A percentile compares a stretch with the other conserved stretches of the same genome.
Evolutionary conservation across 2,329 filamentous ascomycete genomes (phyloP).

Genomic region (Domatiomyces catenatus): DNA sequence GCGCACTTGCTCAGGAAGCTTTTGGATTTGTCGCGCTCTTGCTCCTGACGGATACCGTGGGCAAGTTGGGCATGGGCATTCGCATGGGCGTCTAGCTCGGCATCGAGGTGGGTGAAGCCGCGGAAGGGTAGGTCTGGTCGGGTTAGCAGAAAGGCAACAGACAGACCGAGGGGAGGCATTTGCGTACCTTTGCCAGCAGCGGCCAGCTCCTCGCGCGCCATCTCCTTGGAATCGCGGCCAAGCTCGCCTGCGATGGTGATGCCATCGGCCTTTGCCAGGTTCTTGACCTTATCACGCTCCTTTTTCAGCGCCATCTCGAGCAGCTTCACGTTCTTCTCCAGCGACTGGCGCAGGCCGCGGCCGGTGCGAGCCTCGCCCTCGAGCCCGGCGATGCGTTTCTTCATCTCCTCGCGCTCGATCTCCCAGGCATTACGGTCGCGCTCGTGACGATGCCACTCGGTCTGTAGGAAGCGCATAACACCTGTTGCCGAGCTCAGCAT

Average conservation of each 20-base stretch:
- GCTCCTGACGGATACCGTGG: slow-evolving; percentile 40
- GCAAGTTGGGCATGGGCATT: slow-evolving; percentile 28
- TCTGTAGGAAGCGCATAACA: slow-evolving; percentile 98
- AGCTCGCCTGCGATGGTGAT: slow-evolving; percentile 24
- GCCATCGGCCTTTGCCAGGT: slow-evolving; percentile 35
- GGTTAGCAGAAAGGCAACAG: slow-evolving; percentile 2
- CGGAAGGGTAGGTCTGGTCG: slow-evolving; percentile 9
- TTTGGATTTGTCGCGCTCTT: slow-evolving; percentile 46
- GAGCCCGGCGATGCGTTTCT: slow-evolving; percentile 83
- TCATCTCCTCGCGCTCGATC: slow-evolving; percentile 98
- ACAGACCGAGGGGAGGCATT: background rate
- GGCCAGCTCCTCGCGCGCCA: slow-evolving; percentile 31
- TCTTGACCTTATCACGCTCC: slow-evolving; percentile 56
- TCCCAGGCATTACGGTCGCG: slow-evolving; percentile 97
- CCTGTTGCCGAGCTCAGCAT: slow-evolving; percentile 36
- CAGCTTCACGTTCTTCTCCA: slow-evolving; percentile 81
- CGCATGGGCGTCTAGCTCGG: slow-evolving; percentile 29
- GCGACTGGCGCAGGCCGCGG: slow-evolving; percentile 73
- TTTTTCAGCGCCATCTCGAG: slow-evolving; percentile 77
- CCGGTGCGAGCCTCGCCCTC: slow-evolving; percentile 79
- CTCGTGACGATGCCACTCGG: slow-evolving; percentile 97
- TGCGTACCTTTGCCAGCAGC: slow-evolving; percentile 24
- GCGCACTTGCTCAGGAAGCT: slow-evolving; percentile 50
- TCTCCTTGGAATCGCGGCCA: slow-evolving; percentile 30
- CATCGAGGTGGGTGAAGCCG: slow-evolving; percentile 33